These are phyloP conservation scores for Sisymbrium altissimum DNA, from an alignment of 345 rosid species.

Conservation along the genomic window DNA sequence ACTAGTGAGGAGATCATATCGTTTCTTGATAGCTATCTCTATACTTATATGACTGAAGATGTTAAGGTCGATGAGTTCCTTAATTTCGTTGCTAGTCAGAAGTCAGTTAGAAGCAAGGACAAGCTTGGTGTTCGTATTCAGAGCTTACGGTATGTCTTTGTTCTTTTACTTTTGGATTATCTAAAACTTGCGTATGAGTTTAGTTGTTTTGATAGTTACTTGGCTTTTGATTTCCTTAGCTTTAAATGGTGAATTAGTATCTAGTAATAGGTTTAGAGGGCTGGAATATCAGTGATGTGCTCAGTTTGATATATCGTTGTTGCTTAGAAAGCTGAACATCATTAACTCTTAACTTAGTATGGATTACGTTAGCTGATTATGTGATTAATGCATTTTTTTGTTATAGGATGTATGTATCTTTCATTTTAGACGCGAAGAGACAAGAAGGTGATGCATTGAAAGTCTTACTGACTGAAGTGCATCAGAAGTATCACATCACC, in stretches of 20 bases:
- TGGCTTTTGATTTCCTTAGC: slow-evolving; percentile 1
- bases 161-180: neutral
- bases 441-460: slow-evolving; percentile 44
- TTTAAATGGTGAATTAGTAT: neutral
- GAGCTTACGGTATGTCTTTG: slow-evolving; percentile 57
- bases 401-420: slow-evolving; percentile 66
- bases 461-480: slow-evolving; percentile 37
- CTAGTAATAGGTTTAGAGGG: neutral
- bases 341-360: neutral
- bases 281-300: neutral
- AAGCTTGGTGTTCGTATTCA: slow-evolving; percentile 78
- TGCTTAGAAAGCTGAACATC: neutral
- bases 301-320: neutral
- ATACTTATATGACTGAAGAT: slow-evolving; percentile 31
- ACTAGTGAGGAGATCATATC: slow-evolving; percentile 56
- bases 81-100: slow-evolving; percentile 57
- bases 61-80: slow-evolving; percentile 58
- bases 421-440: slow-evolving; percentile 58
- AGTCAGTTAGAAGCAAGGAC: slow-evolving; percentile 50
- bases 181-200: slow-evolving; percentile 3
- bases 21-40: slow-evolving; percentile 48
- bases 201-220: neutral
- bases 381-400: slow-evolving; percentile 14
- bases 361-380: slow-evolving; percentile 21
- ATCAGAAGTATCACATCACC: slow-evolving; percentile 42